Conservation (phyloP, 345 rosid genomes). For the Citrus mangshanensis region DNA sequence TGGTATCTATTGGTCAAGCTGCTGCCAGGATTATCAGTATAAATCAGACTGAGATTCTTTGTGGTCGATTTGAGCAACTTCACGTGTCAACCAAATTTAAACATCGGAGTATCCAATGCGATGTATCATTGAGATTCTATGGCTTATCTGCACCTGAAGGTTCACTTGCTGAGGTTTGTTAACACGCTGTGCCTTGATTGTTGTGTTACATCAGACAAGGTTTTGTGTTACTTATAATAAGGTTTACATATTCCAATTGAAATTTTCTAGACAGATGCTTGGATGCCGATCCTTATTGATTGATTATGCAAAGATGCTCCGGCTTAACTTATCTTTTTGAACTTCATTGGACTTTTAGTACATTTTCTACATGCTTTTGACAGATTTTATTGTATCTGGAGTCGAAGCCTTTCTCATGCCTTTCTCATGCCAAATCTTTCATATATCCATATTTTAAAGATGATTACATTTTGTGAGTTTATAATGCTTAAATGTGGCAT, state of each 20-base stretch:
- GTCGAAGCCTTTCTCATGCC: not conserved
- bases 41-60: conserved; percentile 70
- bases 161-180: conserved; percentile 93
- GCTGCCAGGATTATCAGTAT: conserved; percentile 76
- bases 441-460: not conserved
- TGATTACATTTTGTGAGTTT: not conserved
- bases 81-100: conserved; percentile 76
- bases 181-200: conserved; percentile 1
- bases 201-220: not conserved
- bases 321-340: not conserved
- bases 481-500: conserved; percentile 8
- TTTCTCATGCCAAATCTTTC: not conserved
- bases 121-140: conserved; percentile 76
- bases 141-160: conserved; percentile 98
- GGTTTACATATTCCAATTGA: not conserved
- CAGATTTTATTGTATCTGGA: not conserved
- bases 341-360: not conserved
- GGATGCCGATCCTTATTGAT: not conserved
- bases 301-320: not conserved
- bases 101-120: conserved; percentile 67
- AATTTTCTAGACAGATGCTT: not conserved
- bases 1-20: conserved; percentile 78
- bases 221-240: not conserved
- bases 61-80: conserved; percentile 95
- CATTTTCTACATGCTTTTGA: not conserved